Conservation (phyloP, 768 basidiomycete genomes). For the Russula virescens region DNA sequence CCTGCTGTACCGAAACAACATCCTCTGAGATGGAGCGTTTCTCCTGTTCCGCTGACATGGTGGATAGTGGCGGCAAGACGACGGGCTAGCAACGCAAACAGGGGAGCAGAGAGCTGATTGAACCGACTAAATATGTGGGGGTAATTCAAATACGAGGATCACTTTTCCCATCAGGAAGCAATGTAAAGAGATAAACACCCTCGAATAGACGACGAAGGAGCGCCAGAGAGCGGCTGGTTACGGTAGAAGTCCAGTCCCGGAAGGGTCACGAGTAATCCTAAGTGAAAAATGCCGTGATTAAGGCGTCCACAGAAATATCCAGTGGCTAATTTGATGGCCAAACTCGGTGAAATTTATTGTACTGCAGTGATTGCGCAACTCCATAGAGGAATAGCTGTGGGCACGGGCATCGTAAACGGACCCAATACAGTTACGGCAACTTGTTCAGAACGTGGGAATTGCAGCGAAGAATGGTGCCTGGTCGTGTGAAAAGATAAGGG, state of each 20-base stretch:
- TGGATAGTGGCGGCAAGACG: background rate
- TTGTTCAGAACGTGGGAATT: background rate
- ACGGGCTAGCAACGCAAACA: background rate
- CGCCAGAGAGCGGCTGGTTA: background rate
- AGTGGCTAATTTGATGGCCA: background rate
- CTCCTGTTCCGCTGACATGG: slow-evolving; percentile 14
- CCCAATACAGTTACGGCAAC: background rate
- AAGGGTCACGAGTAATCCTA: background rate
- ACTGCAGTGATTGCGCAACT: background rate
- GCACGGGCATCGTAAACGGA: background rate
- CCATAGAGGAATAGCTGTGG: background rate
- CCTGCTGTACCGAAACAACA: background rate
- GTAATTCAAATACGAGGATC: background rate
- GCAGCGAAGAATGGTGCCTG: background rate
- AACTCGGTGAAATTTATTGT: background rate
- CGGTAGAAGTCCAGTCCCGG: background rate
- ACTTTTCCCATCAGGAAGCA: background rate
- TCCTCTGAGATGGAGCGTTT: background rate
- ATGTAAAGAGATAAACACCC: background rate
- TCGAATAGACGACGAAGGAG: background rate
- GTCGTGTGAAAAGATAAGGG: slow-evolving; percentile 6
- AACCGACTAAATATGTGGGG: background rate
- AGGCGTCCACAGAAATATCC: background rate
- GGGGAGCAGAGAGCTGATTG: background rate
- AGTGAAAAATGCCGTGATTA: background rate